Percentiles rank a stretch among this genome's conserved stretches.
Conservation (phyloP, 768 basidiomycete species). For the Termitomyces titanicus region DNA sequence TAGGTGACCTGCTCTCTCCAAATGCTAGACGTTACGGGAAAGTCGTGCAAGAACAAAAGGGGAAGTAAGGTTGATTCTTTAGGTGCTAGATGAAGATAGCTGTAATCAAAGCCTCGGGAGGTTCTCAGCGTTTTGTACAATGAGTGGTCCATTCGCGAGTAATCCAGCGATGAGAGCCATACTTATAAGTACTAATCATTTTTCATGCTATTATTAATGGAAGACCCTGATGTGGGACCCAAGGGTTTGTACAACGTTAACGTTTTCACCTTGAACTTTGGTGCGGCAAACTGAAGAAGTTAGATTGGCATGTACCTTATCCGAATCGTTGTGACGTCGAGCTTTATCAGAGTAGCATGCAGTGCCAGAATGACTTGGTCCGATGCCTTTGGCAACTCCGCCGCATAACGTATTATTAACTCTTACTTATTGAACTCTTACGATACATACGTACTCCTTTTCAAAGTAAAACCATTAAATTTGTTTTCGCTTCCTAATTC, state of each 20-base stretch:
- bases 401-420: too few relatives aligned
- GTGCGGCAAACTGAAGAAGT: background rate
- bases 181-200: background rate
- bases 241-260: background rate
- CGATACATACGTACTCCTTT: too few relatives aligned
- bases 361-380: too few relatives aligned
- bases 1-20: constrained; percentile 38
- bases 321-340: background rate
- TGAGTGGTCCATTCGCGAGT: constrained; percentile 5
- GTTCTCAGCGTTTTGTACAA: constrained; percentile 29
- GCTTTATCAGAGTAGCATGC: too few relatives aligned
- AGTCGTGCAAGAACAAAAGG: constrained; percentile 44
- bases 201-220: background rate
- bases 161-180: background rate
- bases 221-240: too few relatives aligned
- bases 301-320: background rate
- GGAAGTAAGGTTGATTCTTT: constrained; percentile 27
- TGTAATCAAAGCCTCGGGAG: constrained; percentile 36
- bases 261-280: background rate
- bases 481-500: too few relatives aligned
- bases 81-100: constrained; percentile 29
- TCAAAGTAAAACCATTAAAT: too few relatives aligned
- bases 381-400: too few relatives aligned
- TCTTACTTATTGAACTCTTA: too few relatives aligned
- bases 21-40: constrained; percentile 36